phyloP scores from a whole-genome alignment of 1,139 yeast genomes.

The Pichia kudriavzevii region DNA sequence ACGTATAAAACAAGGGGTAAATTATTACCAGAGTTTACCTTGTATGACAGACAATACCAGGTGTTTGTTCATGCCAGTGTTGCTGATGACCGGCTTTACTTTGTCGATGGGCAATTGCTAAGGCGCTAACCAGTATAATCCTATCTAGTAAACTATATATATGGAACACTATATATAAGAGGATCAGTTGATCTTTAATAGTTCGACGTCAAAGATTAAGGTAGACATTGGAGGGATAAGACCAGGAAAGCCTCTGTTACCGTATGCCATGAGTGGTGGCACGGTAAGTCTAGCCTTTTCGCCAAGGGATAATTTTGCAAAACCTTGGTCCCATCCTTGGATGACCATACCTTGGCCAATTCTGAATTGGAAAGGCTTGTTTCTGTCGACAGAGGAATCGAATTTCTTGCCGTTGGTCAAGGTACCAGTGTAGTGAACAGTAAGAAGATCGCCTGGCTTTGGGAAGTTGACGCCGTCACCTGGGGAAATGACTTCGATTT shows the following conservation, averaged over 20 bases:
- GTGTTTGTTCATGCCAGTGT: constrained; percentile 36
- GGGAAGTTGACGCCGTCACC: constrained; percentile 86
- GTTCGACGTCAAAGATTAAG: constrained; percentile 85
- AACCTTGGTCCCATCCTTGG: constrained; percentile 92
- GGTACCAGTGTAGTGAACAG: constrained; percentile 94
- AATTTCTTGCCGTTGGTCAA: constrained; percentile 90
- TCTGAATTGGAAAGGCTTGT: constrained; percentile 85
- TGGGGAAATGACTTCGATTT: constrained; percentile 27
- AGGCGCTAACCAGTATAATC: too few species aligned
- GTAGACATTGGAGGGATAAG: constrained; percentile 95
- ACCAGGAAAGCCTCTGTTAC: constrained; percentile 92
- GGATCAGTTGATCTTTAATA: constrained; percentile 61
- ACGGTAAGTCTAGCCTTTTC: constrained; percentile 87
- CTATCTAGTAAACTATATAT: neutral
- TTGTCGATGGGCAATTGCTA: constrained; percentile 9
- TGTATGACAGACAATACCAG: constrained; percentile 60
- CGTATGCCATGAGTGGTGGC: constrained; percentile 92
- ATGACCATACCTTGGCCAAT: constrained; percentile 96
- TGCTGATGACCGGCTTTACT: constrained; percentile 10
- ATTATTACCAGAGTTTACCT: constrained; percentile 49
- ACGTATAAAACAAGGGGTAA: constrained; percentile 16
- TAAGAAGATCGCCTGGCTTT: constrained; percentile 73
- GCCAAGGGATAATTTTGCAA: constrained; percentile 86
- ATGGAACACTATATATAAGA: neutral
- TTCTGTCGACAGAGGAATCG: constrained; percentile 91